A percentile compares a stretch with the other conserved stretches of the same genome.
Evolutionary conservation across 371 early-diverging fungal genomes (phyloP).

Genomic region (Thermomucor indicae-seudaticae): DNA sequence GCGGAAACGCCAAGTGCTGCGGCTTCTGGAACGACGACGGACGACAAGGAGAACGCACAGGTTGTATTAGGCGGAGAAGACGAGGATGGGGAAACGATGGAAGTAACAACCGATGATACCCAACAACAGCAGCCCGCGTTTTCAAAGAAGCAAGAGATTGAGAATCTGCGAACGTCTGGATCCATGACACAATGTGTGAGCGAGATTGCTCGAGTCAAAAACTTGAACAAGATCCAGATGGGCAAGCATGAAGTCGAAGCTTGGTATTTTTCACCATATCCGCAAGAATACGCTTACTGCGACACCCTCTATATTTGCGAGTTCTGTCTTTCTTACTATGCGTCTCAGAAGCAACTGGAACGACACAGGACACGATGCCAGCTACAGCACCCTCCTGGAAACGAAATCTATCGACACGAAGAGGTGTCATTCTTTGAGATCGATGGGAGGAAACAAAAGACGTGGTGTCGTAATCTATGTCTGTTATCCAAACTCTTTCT

Average conservation of each 20-base stretch:
- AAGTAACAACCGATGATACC: constrained; percentile 11
- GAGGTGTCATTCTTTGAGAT: constrained; percentile 84
- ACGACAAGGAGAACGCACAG: constrained; percentile 22
- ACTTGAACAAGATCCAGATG: constrained; percentile 90
- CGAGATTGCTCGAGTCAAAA: constrained; percentile 93
- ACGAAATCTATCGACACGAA: constrained; percentile 93
- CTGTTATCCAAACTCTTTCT: constrained; percentile 96
- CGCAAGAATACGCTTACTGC: constrained; percentile 74
- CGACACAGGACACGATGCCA: constrained; percentile 81
- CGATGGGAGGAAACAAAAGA: constrained; percentile 86
- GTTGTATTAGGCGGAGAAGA: constrained; percentile 43
- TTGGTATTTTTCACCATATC: constrained; percentile 99
- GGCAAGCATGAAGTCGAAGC: constrained; percentile 93
- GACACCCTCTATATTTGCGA: constrained; percentile 88
- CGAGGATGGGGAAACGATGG: constrained; percentile 30
- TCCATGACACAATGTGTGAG: constrained; percentile 94
- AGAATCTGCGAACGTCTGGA: constrained; percentile 84
- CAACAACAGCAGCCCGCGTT: constrained; percentile 20
- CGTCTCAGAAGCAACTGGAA: constrained; percentile 56
- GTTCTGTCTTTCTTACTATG: constrained; percentile 87
- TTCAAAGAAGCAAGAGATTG: constrained; percentile 89
- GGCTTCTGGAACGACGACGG: no score
- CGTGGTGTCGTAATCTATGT: constrained; percentile 96
- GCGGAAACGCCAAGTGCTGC: constrained; percentile 6
- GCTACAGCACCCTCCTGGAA: constrained; percentile 92